These are phyloP conservation scores for Aquilaria malaccensis DNA, from an alignment of 345 rosid genomes.

Conservation along the genomic window DNA sequence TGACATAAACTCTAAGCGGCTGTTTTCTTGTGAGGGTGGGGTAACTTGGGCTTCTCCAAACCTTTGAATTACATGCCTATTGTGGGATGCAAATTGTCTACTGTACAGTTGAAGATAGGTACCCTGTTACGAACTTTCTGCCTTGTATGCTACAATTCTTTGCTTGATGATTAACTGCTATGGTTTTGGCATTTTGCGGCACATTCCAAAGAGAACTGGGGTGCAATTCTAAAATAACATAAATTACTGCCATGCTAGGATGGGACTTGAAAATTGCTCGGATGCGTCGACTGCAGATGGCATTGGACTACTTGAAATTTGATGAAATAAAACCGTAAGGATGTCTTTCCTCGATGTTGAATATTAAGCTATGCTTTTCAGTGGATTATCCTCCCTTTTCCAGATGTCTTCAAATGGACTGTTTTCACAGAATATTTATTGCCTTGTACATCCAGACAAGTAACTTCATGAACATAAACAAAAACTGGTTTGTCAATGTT, in stretches of 20 bases:
- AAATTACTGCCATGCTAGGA: conserved; percentile 44
- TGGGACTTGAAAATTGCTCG: conserved; percentile 83
- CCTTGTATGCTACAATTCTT: neutral
- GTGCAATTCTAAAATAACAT: conserved; percentile 5
- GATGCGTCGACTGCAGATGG: conserved; percentile 71
- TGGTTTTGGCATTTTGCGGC: no score
- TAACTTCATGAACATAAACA: no score
- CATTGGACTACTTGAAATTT: conserved; percentile 75
- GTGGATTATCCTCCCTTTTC: no score
- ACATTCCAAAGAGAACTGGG: conserved; percentile 1
- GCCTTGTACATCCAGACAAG: no score
- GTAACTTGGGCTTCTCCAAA: conserved; percentile 3
- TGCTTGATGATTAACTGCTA: neutral
- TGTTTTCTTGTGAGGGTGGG: neutral
- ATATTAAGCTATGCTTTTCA: no score
- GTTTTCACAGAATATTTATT: no score
- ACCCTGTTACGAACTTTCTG: neutral
- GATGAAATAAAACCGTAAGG: conserved; percentile 83
- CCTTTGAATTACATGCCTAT: neutral
- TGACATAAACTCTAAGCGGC: neutral
- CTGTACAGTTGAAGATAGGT: neutral
- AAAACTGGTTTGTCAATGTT: no score
- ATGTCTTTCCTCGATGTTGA: conserved; percentile 7
- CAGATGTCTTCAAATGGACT: no score
- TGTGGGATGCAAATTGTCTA: neutral